Percentiles rank a stretch among this genome's conserved stretches.
These are phyloP conservation scores for Pseudonitzschia pungens DNA, from an alignment of 108 stramenopile genomes.

Conservation along the genomic window DNA sequence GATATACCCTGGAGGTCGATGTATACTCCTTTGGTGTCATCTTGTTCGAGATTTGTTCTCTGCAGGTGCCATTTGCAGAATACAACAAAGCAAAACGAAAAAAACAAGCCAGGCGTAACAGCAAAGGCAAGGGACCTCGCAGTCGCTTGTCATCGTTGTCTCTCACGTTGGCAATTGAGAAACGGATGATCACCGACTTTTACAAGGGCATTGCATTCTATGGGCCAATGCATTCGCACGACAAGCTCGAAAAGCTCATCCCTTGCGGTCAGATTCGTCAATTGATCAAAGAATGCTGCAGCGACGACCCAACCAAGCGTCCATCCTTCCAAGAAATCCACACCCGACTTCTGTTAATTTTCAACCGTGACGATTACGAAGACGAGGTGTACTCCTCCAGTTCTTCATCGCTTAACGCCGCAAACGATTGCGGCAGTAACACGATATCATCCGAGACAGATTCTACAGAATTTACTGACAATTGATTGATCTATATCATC, in stretches of 20 bases:
- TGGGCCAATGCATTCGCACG: neutral
- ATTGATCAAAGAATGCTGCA: slow-evolving; percentile 53
- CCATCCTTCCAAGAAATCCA: slow-evolving; percentile 24
- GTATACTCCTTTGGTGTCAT: slow-evolving; percentile 59
- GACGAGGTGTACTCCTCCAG: no score
- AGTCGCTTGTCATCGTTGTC: neutral
- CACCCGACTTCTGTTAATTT: neutral
- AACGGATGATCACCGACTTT: neutral
- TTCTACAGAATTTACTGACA: no score
- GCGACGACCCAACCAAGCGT: slow-evolving; percentile 26
- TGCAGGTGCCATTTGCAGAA: slow-evolving; percentile 36
- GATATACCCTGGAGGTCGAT: slow-evolving; percentile 46
- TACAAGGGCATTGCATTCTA: neutral
- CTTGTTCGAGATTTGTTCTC: slow-evolving; percentile 49
- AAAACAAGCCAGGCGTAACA: no score
- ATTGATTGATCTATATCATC: no score
- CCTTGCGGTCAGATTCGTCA: slow-evolving; percentile 35
- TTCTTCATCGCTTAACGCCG: no score
- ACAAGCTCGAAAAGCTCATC: slow-evolving; percentile 2
- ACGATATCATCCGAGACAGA: no score
- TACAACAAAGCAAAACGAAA: neutral
- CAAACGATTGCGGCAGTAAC: no score
- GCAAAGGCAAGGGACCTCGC: neutral
- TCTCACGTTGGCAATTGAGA: neutral
- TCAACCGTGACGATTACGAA: neutral